phyloP scores from a whole-genome alignment of 805 yeast species.

The Kluyveromyces dobzhanskii region DNA sequence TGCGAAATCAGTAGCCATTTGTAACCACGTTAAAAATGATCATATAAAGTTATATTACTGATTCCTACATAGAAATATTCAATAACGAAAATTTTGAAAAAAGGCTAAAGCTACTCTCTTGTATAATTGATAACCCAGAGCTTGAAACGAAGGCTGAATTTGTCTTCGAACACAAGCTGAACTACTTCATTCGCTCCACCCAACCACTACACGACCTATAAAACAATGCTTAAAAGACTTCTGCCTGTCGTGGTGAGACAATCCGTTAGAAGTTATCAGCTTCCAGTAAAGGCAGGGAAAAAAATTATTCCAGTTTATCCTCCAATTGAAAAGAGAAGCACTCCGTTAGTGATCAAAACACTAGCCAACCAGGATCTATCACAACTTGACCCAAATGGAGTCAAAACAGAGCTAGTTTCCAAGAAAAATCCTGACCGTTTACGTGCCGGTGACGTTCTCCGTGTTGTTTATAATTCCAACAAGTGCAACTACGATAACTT shows the following conservation, averaged over 20 bases:
- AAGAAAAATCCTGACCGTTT: slow-evolving; percentile 41
- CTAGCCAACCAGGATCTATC: slow-evolving; percentile 35
- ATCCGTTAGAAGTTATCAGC: slow-evolving; percentile 12
- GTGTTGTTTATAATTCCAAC: slow-evolving; percentile 56
- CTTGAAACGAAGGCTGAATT: too few relatives aligned
- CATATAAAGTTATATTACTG: too few relatives aligned
- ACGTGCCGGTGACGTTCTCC: slow-evolving; percentile 75
- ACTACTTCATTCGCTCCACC: too few relatives aligned
- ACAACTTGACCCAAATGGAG: slow-evolving; percentile 64
- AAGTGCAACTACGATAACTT: slow-evolving; percentile 52
- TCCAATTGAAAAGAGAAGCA: slow-evolving; percentile 15
- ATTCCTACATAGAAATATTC: too few relatives aligned
- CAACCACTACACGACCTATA: too few relatives aligned
- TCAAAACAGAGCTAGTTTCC: slow-evolving; percentile 49
- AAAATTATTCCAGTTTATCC: slow-evolving; percentile 27
- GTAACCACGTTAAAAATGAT: too few relatives aligned
- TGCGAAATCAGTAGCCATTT: too few relatives aligned
- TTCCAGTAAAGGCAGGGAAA: slow-evolving; percentile 10
- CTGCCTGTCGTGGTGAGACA: neutral
- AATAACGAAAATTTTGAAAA: too few relatives aligned
- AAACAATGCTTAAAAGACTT: neutral
- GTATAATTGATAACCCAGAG: too few relatives aligned
- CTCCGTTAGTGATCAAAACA: slow-evolving; percentile 40
- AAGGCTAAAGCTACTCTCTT: too few relatives aligned
- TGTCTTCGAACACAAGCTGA: too few relatives aligned